phyloP scores from a whole-genome alignment of 257 asterid genomes.

The Petunia axillaris region DNA sequence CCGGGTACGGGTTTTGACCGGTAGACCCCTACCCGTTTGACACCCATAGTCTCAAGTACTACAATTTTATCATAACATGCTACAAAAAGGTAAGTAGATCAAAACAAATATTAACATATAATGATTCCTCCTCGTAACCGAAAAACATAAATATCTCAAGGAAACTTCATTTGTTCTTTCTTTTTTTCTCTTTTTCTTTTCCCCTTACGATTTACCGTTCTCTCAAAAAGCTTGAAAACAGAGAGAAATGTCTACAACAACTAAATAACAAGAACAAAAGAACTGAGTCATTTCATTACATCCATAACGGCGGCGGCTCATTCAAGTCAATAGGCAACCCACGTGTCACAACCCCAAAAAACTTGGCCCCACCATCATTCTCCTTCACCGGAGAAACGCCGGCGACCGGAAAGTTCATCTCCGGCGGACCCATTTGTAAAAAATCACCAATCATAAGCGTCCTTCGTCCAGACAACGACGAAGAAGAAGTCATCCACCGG shows the following conservation, averaged over 20 bases:
- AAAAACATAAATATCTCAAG: not conserved
- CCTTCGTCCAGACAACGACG: constrained; percentile 49
- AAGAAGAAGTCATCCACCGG: constrained; percentile 41
- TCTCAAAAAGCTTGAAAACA: constrained; percentile 20
- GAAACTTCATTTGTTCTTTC: not conserved
- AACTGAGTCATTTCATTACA: constrained; percentile 34
- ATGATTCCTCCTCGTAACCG: not conserved
- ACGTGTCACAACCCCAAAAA: constrained; percentile 71
- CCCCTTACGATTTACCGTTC: not conserved
- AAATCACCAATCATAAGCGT: constrained; percentile 56
- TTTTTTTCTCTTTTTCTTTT: not conserved
- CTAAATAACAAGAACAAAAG: not conserved
- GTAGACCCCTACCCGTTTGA: too few relatives aligned
- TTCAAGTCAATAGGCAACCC: constrained; percentile 90
- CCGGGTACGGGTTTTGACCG: too few relatives aligned
- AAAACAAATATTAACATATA: constrained; percentile 10
- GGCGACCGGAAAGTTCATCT: constrained; percentile 10
- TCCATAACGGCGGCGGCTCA: constrained; percentile 94
- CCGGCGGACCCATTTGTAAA: constrained; percentile 47
- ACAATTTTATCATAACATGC: not conserved
- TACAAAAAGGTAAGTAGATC: not conserved
- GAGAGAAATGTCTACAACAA: not conserved
- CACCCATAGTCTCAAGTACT: not conserved
- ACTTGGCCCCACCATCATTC: constrained; percentile 47
- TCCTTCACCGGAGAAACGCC: constrained; percentile 42